These are phyloP conservation scores for Colletotrichum zoysiae DNA, from an alignment of 2,329 filamentous ascomycete genomes.

Conservation along the genomic window DNA sequence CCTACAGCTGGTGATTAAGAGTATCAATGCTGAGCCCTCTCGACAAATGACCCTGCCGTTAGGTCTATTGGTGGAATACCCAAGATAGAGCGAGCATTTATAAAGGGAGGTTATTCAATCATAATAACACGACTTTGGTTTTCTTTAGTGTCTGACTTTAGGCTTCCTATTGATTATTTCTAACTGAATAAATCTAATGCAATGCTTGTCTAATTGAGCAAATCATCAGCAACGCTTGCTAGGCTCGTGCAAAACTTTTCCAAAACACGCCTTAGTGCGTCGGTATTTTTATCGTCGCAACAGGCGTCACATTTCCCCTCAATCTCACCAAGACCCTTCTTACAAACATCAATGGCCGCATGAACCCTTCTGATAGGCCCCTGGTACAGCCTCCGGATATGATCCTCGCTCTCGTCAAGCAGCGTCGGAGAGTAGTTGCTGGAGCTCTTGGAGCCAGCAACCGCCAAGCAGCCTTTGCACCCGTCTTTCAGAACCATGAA, in stretches of 20 bases:
- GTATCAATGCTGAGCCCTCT: background rate
- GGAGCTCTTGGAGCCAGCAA: background rate
- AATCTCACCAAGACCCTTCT: background rate
- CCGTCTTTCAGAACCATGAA: slow-evolving; percentile 23
- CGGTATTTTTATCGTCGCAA: background rate
- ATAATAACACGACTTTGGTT: background rate
- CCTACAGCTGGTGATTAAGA: background rate
- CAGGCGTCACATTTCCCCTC: background rate
- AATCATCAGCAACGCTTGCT: background rate
- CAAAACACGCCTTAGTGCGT: slow-evolving; percentile 17
- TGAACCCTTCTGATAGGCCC: slow-evolving; percentile 11
- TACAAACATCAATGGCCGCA: slow-evolving; percentile 21
- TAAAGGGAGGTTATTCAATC: background rate
- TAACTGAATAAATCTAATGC: background rate
- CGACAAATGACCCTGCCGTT: background rate
- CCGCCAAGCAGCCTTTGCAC: slow-evolving; percentile 16
- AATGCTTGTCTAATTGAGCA: background rate
- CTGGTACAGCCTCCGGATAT: slow-evolving; percentile 13
- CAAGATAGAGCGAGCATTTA: background rate
- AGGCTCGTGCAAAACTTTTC: slow-evolving; percentile 19
- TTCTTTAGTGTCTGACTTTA: background rate
- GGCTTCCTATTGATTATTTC: too few species aligned
- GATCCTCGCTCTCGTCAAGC: slow-evolving; percentile 18
- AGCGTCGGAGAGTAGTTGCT: background rate
- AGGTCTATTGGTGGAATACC: background rate